These are phyloP conservation scores for Gillenia trifoliata DNA, from an alignment of 306 rosid species.

Conservation along the genomic window DNA sequence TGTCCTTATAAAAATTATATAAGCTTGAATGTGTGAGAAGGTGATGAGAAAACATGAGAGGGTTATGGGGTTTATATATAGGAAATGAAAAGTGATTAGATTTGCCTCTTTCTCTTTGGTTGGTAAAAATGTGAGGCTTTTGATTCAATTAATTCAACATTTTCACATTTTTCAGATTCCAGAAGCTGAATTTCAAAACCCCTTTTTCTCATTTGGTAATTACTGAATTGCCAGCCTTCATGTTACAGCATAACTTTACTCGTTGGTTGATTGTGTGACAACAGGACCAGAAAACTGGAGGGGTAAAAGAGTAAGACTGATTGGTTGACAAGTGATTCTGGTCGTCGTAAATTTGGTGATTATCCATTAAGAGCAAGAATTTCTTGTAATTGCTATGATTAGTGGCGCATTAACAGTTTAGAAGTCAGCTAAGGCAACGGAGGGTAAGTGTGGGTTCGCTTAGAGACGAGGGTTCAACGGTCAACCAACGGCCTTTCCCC, in stretches of 20 bases:
- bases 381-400: not conserved
- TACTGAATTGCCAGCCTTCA: not conserved
- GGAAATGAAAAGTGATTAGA: not conserved
- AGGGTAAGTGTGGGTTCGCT: not conserved
- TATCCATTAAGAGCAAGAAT: constrained; percentile 2
- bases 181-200: not conserved
- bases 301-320: not conserved
- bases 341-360: constrained; percentile 2
- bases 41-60: not conserved
- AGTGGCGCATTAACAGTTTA: not conserved
- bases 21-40: not conserved
- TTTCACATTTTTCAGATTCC: constrained; percentile 3
- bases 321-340: not conserved
- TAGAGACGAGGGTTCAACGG: not conserved
- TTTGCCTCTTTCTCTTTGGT: not conserved
- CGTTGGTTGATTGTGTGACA: not conserved
- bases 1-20: not conserved
- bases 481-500: not conserved
- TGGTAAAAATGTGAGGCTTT: not conserved
- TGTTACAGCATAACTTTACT: not conserved
- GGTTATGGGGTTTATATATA: constrained; percentile 18
- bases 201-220: constrained; percentile 6
- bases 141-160: not conserved
- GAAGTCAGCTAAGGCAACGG: constrained; percentile 11
- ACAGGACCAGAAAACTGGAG: not conserved